These are phyloP conservation scores for Lanzia echinophila DNA, from an alignment of 2,329 filamentous ascomycete genomes.

Conservation along the genomic window DNA sequence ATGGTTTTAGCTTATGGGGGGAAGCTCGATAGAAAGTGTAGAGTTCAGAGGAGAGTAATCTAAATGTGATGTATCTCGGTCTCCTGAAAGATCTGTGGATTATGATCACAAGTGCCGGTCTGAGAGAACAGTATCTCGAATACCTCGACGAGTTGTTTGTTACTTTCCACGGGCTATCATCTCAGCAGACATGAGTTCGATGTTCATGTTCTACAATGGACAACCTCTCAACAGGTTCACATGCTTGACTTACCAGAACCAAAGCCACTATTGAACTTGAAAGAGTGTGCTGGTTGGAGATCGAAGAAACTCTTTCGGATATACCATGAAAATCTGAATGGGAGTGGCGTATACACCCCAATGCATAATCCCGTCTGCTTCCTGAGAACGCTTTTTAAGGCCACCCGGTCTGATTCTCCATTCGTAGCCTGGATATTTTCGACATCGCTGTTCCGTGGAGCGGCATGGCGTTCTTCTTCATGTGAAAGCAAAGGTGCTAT, in stretches of 20 bases:
- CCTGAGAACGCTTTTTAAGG: neutral
- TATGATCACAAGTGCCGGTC: too few species aligned
- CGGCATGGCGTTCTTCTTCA: neutral
- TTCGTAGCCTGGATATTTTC: neutral
- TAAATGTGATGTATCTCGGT: too few species aligned
- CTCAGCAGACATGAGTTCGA: too few species aligned
- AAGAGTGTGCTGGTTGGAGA: neutral
- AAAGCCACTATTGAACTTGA: conserved; percentile 1
- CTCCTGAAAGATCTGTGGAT: too few species aligned
- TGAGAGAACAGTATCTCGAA: too few species aligned
- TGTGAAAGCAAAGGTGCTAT: neutral
- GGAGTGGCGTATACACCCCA: neutral
- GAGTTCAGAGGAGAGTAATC: too few species aligned
- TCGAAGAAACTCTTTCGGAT: neutral
- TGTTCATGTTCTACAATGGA: too few species aligned
- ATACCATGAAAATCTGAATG: neutral
- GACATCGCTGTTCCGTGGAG: neutral
- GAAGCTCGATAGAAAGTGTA: too few species aligned
- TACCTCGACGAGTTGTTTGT: too few species aligned
- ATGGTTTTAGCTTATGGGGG: too few species aligned
- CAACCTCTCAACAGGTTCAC: too few species aligned
- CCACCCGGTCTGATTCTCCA: neutral
- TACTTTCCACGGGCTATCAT: too few species aligned
- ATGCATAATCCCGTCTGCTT: conserved; percentile 1
- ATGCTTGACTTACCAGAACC: neutral